phyloP scores from a whole-genome alignment of 345 rosid genomes.

The Turritis glabra region DNA sequence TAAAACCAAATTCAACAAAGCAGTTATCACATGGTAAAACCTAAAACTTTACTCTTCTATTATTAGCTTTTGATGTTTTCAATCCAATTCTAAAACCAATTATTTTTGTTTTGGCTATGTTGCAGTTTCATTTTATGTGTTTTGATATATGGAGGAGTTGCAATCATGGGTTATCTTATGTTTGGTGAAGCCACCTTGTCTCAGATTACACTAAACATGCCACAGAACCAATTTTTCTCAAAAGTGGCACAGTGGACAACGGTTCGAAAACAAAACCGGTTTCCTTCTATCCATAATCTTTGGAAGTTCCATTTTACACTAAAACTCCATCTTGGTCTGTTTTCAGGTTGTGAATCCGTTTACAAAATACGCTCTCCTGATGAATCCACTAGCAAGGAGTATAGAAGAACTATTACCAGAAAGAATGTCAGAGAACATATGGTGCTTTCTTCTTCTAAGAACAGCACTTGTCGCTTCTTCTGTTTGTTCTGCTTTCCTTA shows the following conservation, averaged over 20 bases:
- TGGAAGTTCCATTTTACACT: slow-evolving; percentile 1
- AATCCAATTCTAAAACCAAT: background rate
- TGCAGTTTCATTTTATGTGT: slow-evolving; percentile 75
- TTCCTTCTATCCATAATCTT: background rate
- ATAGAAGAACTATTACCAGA: slow-evolving; percentile 86
- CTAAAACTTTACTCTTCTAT: slow-evolving; percentile 13
- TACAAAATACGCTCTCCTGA: slow-evolving; percentile 80
- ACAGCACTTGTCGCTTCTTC: slow-evolving; percentile 74
- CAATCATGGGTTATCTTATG: slow-evolving; percentile 80
- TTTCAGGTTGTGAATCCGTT: slow-evolving; percentile 87
- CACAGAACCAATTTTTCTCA: slow-evolving; percentile 54
- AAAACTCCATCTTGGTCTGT: background rate
- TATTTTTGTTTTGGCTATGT: background rate
- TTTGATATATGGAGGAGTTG: slow-evolving; percentile 70
- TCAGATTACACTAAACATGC: slow-evolving; percentile 91
- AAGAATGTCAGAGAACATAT: slow-evolving; percentile 47
- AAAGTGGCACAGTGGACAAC: slow-evolving; percentile 85
- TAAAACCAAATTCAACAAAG: slow-evolving; percentile 71
- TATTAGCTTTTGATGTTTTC: slow-evolving; percentile 8
- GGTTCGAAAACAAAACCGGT: slow-evolving; percentile 44
- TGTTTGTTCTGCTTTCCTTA: slow-evolving; percentile 72
- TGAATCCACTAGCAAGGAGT: slow-evolving; percentile 87
- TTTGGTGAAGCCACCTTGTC: slow-evolving; percentile 86
- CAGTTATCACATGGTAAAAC: slow-evolving; percentile 57
- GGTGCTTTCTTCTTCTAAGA: slow-evolving; percentile 73